Base-by-base conservation (phyloP, 2,329 filamentous ascomycete species). In the Fusarium bulbicola region DNA sequence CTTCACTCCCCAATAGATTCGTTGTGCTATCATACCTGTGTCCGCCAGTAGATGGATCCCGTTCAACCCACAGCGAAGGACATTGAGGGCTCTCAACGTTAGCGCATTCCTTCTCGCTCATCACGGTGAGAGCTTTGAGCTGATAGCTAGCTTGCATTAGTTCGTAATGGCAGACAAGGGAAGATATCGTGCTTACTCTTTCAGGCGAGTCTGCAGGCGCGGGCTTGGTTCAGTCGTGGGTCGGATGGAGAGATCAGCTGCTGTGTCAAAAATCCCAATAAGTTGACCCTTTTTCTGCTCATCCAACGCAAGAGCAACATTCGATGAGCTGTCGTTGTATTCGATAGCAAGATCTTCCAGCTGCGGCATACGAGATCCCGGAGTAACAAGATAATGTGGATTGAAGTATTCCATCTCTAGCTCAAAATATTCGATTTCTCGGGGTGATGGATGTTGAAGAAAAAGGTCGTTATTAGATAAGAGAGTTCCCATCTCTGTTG, bases 111-210 rank as follows among this genome's bases (percentile, higher is more conserved):
- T 53, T 65, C 10, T 65, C 62, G 8, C 57, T 65, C 26, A 65
- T 45, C 1, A 65, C 15, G 0, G 62, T 14, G 1, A 65, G 57
- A 4, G 62, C 62, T 18, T 50, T 47, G 26, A 54, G 34, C 21
- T 65, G 62, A 20, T 65, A 50, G 7, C 62, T 65, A 32, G 1
- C 5, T 16, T 0, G 14, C 8, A 6, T 65, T 42, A 54, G 21
- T 16, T 4, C 16, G 0, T 4, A 10, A 6, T 7, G 10, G 1
- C 1, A 5, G 10, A 26, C 6, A 4, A 1, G 4, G 6, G n/a
- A 3, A 4, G 7, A 0, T 1, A 7, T 4, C 4, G n/a, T 1
- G 16, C 20, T 21, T 28, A 60, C 62, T 60, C 26, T 40, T 65
- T 45, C 4, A 65, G 20, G 18, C 2, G 8, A 16, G 62, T 52